Conservation (phyloP, 257 asterid genomes). For the Solanum medicagineum region DNA sequence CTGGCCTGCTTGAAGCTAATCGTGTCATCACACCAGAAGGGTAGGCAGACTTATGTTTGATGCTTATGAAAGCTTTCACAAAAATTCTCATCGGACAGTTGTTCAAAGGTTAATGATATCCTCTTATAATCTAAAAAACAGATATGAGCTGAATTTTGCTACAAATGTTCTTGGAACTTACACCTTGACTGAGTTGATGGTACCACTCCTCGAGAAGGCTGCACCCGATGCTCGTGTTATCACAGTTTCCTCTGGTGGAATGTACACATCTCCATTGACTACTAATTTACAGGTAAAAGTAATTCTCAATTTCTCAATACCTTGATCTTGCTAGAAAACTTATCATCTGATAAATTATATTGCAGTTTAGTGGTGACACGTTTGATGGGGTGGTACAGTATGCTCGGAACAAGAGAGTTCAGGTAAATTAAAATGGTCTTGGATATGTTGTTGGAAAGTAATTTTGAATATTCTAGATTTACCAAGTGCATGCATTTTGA, state of each 20-base stretch:
- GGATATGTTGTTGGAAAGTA: neutral
- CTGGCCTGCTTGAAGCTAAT: constrained; percentile 65
- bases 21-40: constrained; percentile 65
- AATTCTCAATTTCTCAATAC: neutral
- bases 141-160: constrained; percentile 80
- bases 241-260: constrained; percentile 91
- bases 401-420: constrained; percentile 89
- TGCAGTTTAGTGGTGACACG: constrained; percentile 45
- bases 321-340: neutral
- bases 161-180: constrained; percentile 84
- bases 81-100: neutral
- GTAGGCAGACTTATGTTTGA: constrained; percentile 27
- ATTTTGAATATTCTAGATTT: neutral
- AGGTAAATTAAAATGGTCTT: constrained; percentile 22
- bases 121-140: constrained; percentile 2
- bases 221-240: constrained; percentile 94
- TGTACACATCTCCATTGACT: constrained; percentile 76
- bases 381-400: constrained; percentile 80
- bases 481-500: neutral
- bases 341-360: neutral
- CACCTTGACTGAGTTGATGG: constrained; percentile 61
- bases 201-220: constrained; percentile 80
- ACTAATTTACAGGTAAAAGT: constrained; percentile 55
- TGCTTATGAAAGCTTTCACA: neutral
- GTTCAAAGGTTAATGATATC: neutral